Evolutionary conservation across 495 filamentous ascomycete species (phyloP).

Genomic region (Lasiosphaeriaceae sp.): DNA sequence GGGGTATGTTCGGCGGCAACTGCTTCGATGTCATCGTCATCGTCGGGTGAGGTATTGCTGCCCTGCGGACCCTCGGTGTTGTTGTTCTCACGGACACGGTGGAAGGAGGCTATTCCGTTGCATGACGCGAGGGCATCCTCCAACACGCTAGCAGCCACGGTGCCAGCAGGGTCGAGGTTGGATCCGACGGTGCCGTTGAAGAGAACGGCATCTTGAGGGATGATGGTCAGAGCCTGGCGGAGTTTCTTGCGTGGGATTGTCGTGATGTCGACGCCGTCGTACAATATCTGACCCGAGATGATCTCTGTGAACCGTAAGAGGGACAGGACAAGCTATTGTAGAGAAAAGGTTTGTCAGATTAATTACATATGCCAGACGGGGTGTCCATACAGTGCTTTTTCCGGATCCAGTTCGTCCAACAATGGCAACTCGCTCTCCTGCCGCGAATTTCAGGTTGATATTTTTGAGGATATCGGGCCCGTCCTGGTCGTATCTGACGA

Average conservation of each 20-base stretch:
- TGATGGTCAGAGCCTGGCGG: constrained; percentile 49
- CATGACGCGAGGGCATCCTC: constrained; percentile 42
- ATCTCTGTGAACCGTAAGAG: constrained; percentile 54
- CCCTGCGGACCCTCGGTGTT: too few species aligned
- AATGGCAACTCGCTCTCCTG: constrained; percentile 53
- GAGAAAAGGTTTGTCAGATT: too few species aligned
- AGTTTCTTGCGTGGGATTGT: constrained; percentile 46
- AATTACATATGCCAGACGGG: too few species aligned
- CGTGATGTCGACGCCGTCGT: constrained; percentile 52
- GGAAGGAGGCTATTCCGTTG: constrained; percentile 42
- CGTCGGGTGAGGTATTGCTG: too few species aligned
- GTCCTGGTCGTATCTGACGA: constrained; percentile 44
- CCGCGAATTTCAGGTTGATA: constrained; percentile 45
- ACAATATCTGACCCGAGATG: constrained; percentile 43
- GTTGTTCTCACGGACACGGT: constrained; percentile 26
- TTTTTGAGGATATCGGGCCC: constrained; percentile 48
- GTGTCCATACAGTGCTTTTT: constrained; percentile 54
- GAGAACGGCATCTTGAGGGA: constrained; percentile 55
- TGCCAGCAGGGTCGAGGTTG: constrained; percentile 48
- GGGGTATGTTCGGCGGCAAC: constrained; percentile 3
- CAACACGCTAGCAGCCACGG: constrained; percentile 36
- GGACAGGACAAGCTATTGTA: constrained; percentile 47
- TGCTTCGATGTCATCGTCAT: too few species aligned
- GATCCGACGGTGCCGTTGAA: constrained; percentile 49
- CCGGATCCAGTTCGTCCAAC: constrained; percentile 57